A percentile compares a stretch with the other conserved stretches of the same genome.
Evolutionary conservation across 1,139 yeast species (phyloP).

Genomic region (Geotrichum bryndzae): DNA sequence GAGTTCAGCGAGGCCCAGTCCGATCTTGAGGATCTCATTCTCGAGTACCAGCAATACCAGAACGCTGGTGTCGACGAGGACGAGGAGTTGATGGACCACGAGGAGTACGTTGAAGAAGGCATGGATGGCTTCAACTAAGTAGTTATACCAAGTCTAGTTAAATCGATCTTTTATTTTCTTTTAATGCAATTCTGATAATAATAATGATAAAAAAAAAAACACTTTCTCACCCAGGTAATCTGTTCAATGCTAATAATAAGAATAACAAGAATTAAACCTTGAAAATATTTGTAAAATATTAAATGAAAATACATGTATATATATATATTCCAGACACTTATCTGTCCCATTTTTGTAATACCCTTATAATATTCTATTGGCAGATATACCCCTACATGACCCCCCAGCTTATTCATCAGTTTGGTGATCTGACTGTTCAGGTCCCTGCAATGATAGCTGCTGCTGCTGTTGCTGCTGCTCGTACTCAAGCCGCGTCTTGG

Average conservation of each 20-base stretch:
- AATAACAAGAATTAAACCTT: too few relatives aligned
- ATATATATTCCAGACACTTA: too few relatives aligned
- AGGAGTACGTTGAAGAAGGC: constrained; percentile 14
- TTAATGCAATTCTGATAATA: background rate
- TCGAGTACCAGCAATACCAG: constrained; percentile 44
- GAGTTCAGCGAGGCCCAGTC: constrained; percentile 45
- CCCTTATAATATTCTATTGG: too few relatives aligned
- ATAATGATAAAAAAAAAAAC: too few relatives aligned
- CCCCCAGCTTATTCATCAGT: too few relatives aligned
- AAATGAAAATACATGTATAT: too few relatives aligned
- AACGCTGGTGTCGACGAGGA: constrained; percentile 38
- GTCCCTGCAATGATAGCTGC: background rate
- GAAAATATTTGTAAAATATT: too few relatives aligned
- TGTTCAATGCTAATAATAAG: too few relatives aligned
- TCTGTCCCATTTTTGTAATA: too few relatives aligned
- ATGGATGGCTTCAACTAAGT: background rate
- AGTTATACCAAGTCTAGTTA: background rate
- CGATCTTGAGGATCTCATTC: constrained; percentile 39
- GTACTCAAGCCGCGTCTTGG: constrained; percentile 21
- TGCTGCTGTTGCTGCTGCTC: constrained; percentile 6
- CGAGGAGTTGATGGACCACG: constrained; percentile 30
- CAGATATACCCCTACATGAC: too few relatives aligned
- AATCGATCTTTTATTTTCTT: background rate
- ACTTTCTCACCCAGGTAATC: too few relatives aligned
- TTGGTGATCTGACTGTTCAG: background rate